Conservation (phyloP, 2,329 filamentous ascomycete genomes). For the Alternaria solani region DNA sequence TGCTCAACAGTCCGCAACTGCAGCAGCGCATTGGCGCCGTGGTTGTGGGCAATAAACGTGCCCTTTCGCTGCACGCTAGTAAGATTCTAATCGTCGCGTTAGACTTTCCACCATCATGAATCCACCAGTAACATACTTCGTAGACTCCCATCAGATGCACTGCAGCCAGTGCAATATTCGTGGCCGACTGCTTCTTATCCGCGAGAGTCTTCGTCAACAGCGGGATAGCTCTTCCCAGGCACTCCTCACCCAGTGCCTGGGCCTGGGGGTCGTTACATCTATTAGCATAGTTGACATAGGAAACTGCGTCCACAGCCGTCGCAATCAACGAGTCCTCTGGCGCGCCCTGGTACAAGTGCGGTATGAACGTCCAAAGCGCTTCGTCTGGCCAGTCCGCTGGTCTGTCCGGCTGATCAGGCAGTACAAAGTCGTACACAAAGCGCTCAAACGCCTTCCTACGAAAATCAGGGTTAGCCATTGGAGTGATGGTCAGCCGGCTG, state of each 20-base stretch:
- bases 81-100: conserved; percentile 28
- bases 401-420: conserved; percentile 26
- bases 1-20: conserved; percentile 36
- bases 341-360: conserved; percentile 32
- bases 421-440: conserved; percentile 45
- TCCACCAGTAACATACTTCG: conserved; percentile 27
- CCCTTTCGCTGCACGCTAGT: conserved; percentile 29
- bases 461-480: conserved; percentile 26
- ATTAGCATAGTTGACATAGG: conserved; percentile 40
- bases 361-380: conserved; percentile 39
- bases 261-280: conserved; percentile 37
- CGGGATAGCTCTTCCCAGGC: conserved; percentile 30
- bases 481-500: conserved; percentile 24
- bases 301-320: conserved; percentile 34
- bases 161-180: conserved; percentile 34
- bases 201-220: conserved; percentile 35
- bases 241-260: conserved; percentile 32
- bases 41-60: conserved; percentile 35
- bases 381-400: conserved; percentile 30
- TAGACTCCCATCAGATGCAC: conserved; percentile 43
- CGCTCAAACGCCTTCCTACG: conserved; percentile 40
- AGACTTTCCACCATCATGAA: not conserved
- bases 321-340: conserved; percentile 34
- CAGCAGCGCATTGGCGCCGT: conserved; percentile 40
- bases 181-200: conserved; percentile 29